Evolutionary conservation across 1,139 yeast genomes (phyloP).

Genomic region (Yamadazyma atlantica): DNA sequence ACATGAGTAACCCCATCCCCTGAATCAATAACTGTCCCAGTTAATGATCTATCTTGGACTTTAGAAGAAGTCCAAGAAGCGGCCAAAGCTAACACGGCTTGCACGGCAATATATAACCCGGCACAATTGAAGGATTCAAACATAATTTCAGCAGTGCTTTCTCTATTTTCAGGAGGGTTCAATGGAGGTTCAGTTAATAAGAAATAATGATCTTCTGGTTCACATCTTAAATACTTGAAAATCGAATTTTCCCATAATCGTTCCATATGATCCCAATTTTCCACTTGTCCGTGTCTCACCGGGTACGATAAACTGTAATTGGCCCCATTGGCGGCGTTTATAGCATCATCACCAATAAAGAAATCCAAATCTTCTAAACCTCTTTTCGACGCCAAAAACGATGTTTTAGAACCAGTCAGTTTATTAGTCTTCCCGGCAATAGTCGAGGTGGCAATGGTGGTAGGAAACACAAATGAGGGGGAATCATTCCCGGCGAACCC

Average conservation of each 20-base stretch:
- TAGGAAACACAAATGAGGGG: conserved; percentile 96
- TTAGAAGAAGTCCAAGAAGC: conserved; percentile 99
- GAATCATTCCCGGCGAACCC: conserved; percentile 99
- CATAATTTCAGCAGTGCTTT: conserved; percentile 97
- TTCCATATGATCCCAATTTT: conserved; percentile 99
- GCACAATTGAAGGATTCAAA: conserved; percentile 98
- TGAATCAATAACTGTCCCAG: conserved; percentile 97
- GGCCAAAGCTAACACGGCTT: conserved; percentile 96
- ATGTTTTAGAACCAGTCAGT: conserved; percentile 39
- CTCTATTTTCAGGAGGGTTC: conserved; percentile 98
- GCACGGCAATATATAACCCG: conserved; percentile 96
- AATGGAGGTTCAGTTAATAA: conserved; percentile 96
- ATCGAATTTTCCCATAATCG: conserved; percentile 98
- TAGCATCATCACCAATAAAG: conserved; percentile 93
- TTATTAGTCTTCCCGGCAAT: conserved; percentile 37
- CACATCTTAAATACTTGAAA: conserved; percentile 93
- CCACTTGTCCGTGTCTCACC: conserved; percentile 95
- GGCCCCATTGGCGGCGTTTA: conserved; percentile 85
- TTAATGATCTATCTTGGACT: conserved; percentile 89
- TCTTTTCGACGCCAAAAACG: conserved; percentile 63
- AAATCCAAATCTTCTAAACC: conserved; percentile 96
- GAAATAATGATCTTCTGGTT: conserved; percentile 97
- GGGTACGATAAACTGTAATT: conserved; percentile 89
- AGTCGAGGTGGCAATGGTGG: conserved; percentile 86
- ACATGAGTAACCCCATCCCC: conserved; percentile 99